Percentiles rank a stretch among this genome's conserved stretches.
Conservation (phyloP, 2,329 filamentous ascomycete genomes). For the Fusarium sp. region DNA sequence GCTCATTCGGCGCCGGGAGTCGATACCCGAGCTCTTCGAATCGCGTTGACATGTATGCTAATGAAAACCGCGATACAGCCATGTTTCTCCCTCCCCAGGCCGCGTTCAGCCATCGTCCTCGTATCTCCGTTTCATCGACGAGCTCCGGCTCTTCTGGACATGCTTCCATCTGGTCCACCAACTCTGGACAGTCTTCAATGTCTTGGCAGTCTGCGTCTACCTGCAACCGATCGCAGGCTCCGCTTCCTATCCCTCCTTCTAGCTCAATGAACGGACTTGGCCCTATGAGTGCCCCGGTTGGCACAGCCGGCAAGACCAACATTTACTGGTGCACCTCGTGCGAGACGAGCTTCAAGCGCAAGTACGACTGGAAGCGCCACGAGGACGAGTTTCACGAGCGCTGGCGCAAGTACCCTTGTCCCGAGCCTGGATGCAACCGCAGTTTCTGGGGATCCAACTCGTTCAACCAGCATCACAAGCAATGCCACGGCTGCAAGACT, state of each 20-base stretch:
- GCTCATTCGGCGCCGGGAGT: constrained; percentile 4
- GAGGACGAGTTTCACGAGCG: constrained; percentile 79
- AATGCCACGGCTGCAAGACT: constrained; percentile 73
- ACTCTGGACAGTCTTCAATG: constrained; percentile 57
- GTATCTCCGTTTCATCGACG: constrained; percentile 64
- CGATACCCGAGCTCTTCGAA: neutral
- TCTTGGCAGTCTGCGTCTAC: constrained; percentile 56
- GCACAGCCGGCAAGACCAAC: constrained; percentile 56
- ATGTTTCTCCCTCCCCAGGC: constrained; percentile 55
- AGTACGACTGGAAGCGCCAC: constrained; percentile 78
- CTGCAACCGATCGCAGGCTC: constrained; percentile 54
- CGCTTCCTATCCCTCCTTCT: constrained; percentile 55
- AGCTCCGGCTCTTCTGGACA: constrained; percentile 65
- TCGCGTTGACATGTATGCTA: constrained; percentile 29
- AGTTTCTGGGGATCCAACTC: constrained; percentile 77
- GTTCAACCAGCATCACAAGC: constrained; percentile 77
- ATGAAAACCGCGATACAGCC: constrained; percentile 42
- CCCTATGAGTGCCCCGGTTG: constrained; percentile 46
- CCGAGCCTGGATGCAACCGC: constrained; percentile 73
- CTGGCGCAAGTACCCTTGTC: constrained; percentile 76
- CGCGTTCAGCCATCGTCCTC: constrained; percentile 58
- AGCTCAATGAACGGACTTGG: constrained; percentile 52
- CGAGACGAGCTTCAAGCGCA: constrained; percentile 76
- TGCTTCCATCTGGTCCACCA: constrained; percentile 61
- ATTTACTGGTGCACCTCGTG: constrained; percentile 70